Conservation (phyloP, 2,329 filamentous ascomycete genomes). For the Pseudonectria buxi region DNA sequence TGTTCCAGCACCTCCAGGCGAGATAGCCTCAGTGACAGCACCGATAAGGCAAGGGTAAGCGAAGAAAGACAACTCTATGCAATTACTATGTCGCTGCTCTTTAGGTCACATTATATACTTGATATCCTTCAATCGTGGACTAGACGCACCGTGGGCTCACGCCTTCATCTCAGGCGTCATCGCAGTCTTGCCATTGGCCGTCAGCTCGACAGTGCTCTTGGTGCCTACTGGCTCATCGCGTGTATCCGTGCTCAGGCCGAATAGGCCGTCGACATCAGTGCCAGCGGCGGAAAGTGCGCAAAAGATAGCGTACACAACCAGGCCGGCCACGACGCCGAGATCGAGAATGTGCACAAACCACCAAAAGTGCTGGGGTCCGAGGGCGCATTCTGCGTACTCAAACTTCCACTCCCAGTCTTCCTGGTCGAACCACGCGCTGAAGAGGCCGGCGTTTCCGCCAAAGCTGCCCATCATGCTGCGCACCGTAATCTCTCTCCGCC, state of each 20-base stretch:
- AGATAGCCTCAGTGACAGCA: too few species aligned
- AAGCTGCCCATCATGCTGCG: conserved; percentile 98
- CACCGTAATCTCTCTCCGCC: conserved; percentile 83
- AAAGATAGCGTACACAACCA: conserved; percentile 20
- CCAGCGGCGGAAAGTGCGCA: conserved; percentile 22
- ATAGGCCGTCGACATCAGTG: conserved; percentile 28
- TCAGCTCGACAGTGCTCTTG: neutral
- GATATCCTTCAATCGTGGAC: too few species aligned
- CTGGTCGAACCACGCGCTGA: conserved; percentile 85
- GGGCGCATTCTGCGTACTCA: conserved; percentile 68
- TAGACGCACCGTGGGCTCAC: neutral
- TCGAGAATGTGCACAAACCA: conserved; percentile 81
- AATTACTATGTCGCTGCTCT: too few species aligned
- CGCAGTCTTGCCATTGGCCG: too few species aligned
- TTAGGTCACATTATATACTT: too few species aligned
- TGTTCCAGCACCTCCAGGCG: too few species aligned
- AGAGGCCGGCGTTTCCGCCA: conserved; percentile 80
- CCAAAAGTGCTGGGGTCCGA: conserved; percentile 89
- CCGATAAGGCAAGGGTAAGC: too few species aligned
- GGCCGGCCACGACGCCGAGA: conserved; percentile 36
- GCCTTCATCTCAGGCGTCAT: too few species aligned
- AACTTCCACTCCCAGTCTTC: conserved; percentile 69
- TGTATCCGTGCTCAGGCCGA: conserved; percentile 9
- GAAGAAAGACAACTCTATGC: too few species aligned
- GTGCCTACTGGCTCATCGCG: neutral